Evolutionary conservation across 2,329 filamentous ascomycete species (phyloP).

Genomic region (Colletotrichum australisinense): DNA sequence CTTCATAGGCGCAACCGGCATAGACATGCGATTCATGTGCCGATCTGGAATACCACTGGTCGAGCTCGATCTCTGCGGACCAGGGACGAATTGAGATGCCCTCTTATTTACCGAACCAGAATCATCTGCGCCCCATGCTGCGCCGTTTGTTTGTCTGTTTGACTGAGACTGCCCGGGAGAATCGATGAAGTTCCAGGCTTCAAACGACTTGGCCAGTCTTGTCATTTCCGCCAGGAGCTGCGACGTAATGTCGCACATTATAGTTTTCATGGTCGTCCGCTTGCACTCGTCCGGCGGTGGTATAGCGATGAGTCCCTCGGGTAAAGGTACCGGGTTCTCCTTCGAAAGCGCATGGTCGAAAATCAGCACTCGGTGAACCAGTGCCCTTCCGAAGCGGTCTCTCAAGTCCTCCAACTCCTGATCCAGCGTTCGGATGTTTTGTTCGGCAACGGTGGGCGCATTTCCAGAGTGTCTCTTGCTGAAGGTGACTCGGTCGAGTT

Average conservation of each 20-base stretch:
- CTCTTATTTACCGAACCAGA: constrained; percentile 55
- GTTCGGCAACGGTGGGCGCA: constrained; percentile 62
- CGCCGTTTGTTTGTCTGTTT: constrained; percentile 53
- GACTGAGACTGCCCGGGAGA: constrained; percentile 71
- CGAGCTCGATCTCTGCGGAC: constrained; percentile 64
- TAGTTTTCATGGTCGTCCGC: constrained; percentile 82
- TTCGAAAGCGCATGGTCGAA: constrained; percentile 75
- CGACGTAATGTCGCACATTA: constrained; percentile 83
- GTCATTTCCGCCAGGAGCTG: constrained; percentile 81
- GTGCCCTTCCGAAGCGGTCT: constrained; percentile 79
- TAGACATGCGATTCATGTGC: constrained; percentile 79
- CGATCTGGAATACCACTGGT: constrained; percentile 67
- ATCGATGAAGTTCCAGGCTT: constrained; percentile 80
- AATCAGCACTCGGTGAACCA: constrained; percentile 82
- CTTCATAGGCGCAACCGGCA: constrained; percentile 75
- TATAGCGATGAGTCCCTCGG: constrained; percentile 77
- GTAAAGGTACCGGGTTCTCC: constrained; percentile 64
- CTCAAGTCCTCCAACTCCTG: constrained; percentile 78
- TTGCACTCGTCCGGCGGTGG: constrained; percentile 76
- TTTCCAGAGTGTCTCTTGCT: constrained; percentile 66
- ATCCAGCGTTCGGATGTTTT: constrained; percentile 68
- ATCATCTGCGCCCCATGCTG: constrained; percentile 55
- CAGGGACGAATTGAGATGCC: constrained; percentile 66
- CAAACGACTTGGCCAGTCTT: constrained; percentile 77
- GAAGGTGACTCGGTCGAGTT: constrained; percentile 68